Evolutionary conservation across 345 rosid species (phyloP).

Genomic region (Murraya paniculata): DNA sequence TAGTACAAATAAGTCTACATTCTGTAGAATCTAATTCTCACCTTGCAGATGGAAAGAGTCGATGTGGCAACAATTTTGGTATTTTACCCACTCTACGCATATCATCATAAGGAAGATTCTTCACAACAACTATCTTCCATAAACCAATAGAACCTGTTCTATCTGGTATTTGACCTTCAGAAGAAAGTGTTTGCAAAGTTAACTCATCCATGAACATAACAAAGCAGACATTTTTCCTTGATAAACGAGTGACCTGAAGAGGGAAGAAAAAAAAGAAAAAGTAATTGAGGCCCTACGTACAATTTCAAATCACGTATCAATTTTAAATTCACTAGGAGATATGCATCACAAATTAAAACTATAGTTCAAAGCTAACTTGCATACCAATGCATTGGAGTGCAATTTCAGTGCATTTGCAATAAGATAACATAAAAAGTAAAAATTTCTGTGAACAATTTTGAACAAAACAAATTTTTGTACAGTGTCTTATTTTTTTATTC

Average conservation of each 20-base stretch:
- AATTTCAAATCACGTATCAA: not conserved
- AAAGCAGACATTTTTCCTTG: slow-evolving; percentile 96
- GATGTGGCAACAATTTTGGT: slow-evolving; percentile 85
- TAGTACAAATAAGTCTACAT: not conserved
- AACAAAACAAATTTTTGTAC: not conserved
- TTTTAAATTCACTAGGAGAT: not conserved
- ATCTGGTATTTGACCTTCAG: slow-evolving; percentile 80
- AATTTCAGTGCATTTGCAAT: not conserved
- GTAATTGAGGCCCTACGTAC: not conserved
- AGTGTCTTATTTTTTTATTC: not conserved
- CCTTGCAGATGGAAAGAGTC: slow-evolving; percentile 98
- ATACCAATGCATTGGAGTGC: not conserved
- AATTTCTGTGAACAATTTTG: not conserved
- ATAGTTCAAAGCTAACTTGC: not conserved
- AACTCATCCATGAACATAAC: slow-evolving; percentile 89
- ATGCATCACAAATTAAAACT: not conserved
- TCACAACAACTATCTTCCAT: slow-evolving; percentile 92
- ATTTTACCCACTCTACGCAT: slow-evolving; percentile 97
- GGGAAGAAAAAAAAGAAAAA: too few species aligned
- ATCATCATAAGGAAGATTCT: slow-evolving; percentile 79
- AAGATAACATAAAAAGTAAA: not conserved
- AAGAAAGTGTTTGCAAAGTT: slow-evolving; percentile 65
- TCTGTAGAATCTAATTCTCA: slow-evolving; percentile 26
- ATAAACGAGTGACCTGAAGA: slow-evolving; percentile 73
- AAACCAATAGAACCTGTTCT: slow-evolving; percentile 83